Percentiles rank a stretch among this genome's conserved stretches.
These are phyloP conservation scores for Lasiodiplodia sp. DNA, from an alignment of 2,329 filamentous ascomycete genomes.

Conservation along the genomic window DNA sequence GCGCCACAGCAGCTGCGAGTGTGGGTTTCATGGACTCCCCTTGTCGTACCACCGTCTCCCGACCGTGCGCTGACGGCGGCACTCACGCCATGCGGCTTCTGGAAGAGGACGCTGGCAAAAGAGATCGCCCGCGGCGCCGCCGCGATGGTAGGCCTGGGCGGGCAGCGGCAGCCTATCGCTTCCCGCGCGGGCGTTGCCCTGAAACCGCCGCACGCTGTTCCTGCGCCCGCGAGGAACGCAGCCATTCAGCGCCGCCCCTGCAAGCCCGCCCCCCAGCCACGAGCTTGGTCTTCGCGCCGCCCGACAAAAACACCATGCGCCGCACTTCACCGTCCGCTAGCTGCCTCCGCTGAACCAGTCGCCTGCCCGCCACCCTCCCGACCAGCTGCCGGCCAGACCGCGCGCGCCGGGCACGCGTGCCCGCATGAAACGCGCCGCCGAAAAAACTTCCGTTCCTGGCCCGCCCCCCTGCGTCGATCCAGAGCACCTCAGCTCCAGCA, in stretches of 20 bases:
- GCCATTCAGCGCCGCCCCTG: neutral
- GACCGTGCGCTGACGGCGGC: slow-evolving; percentile 15
- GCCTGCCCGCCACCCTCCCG: neutral
- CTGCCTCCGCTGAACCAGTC: neutral
- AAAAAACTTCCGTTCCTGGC: slow-evolving; percentile 16
- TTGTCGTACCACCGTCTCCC: slow-evolving; percentile 24
- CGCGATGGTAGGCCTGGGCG: slow-evolving; percentile 13
- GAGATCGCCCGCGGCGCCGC: neutral
- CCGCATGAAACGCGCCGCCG: slow-evolving; percentile 15
- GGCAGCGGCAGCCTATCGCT: slow-evolving; percentile 3
- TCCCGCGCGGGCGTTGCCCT: neutral
- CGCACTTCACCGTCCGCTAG: neutral
- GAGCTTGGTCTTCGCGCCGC: neutral
- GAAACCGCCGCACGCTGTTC: slow-evolving; percentile 12
- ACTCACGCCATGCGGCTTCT: slow-evolving; percentile 24
- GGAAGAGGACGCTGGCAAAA: slow-evolving; percentile 1
- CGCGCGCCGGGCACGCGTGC: slow-evolving; percentile 9
- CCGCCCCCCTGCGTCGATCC: slow-evolving; percentile 18
- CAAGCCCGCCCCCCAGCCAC: slow-evolving; percentile 11
- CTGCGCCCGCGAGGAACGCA: slow-evolving; percentile 2
- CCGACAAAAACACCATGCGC: neutral
- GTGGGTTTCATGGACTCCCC: slow-evolving; percentile 23
- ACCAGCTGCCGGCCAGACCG: neutral
- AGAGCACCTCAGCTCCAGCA: slow-evolving; percentile 1
- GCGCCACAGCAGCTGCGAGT: slow-evolving; percentile 17